Evolutionary conservation across 2,329 filamentous ascomycete species (phyloP).

Genomic region (Ambrosiella cleistominuta): DNA sequence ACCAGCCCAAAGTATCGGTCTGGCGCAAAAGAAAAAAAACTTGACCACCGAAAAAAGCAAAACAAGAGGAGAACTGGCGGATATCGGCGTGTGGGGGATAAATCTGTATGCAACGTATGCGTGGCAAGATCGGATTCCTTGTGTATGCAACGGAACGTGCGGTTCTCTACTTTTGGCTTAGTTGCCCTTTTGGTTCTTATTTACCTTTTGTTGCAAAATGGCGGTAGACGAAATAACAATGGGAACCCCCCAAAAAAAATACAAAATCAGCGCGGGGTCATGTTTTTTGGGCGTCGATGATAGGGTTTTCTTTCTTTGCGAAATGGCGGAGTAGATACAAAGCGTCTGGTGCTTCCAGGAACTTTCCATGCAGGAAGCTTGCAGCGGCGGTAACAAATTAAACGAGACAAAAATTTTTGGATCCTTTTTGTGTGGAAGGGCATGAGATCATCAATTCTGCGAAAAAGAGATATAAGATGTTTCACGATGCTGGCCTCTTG

Average conservation of each 20-base stretch:
- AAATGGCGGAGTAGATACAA: not conserved
- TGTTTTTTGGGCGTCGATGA: not conserved
- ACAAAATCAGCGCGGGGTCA: not conserved
- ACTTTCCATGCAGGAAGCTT: not conserved
- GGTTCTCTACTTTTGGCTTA: not conserved
- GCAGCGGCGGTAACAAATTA: not conserved
- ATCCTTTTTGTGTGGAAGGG: not conserved
- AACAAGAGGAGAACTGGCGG: not conserved
- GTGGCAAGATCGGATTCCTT: not conserved
- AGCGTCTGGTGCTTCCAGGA: not conserved
- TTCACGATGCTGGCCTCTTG: no score
- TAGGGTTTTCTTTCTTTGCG: not conserved
- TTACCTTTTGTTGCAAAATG: not conserved
- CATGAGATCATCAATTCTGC: not conserved
- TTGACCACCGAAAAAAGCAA: not conserved
- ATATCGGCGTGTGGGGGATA: not conserved
- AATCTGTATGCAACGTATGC: slow-evolving; percentile 1
- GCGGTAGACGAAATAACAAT: not conserved
- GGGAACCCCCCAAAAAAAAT: not conserved
- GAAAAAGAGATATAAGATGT: not conserved
- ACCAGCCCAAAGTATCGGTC: not conserved
- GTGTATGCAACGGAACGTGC: not conserved
- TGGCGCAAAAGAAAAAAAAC: not conserved
- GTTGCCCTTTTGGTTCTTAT: no score
- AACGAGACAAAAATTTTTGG: not conserved